Conservation (phyloP, 1,139 yeast genomes). For the Yamadazyma dushanensis region DNA sequence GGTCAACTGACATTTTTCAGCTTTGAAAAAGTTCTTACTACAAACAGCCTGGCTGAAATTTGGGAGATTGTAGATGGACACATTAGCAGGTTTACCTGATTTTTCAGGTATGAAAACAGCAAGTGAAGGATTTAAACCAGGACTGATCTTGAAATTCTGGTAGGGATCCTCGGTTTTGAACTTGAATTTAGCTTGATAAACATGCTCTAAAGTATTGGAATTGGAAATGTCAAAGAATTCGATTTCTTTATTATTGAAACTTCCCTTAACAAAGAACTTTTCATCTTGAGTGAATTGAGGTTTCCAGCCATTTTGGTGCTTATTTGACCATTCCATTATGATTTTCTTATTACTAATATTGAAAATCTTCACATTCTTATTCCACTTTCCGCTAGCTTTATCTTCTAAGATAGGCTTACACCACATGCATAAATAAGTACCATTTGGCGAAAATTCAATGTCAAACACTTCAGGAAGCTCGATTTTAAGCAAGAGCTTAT, state of each 20-base stretch:
- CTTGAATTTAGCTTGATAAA: conserved; percentile 51
- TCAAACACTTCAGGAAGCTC: conserved; percentile 70
- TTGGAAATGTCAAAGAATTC: conserved; percentile 70
- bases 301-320: conserved; percentile 88
- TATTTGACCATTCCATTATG: conserved; percentile 70
- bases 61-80: conserved; percentile 77
- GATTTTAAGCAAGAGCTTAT: conserved; percentile 37
- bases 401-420: conserved; percentile 72
- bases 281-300: conserved; percentile 86
- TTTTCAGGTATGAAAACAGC: conserved; percentile 90
- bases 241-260: conserved; percentile 56
- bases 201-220: conserved; percentile 37
- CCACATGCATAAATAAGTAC: conserved; percentile 87
- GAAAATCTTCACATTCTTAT: conserved; percentile 77
- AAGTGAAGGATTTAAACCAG: conserved; percentile 89
- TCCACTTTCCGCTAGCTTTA: conserved; percentile 66
- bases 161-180: conserved; percentile 59
- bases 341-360: conserved; percentile 49
- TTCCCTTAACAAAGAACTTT: conserved; percentile 63
- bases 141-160: conserved; percentile 64
- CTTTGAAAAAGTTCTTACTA: conserved; percentile 88
- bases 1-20: conserved; percentile 86
- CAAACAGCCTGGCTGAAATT: conserved; percentile 79
- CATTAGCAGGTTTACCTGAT: conserved; percentile 82
- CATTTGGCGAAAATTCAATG: conserved; percentile 82